Evolutionary conservation across 805 yeast genomes (phyloP), one percentile per base, ranked within the genome.

Genomic region (Yueomyces sp.): DNA sequence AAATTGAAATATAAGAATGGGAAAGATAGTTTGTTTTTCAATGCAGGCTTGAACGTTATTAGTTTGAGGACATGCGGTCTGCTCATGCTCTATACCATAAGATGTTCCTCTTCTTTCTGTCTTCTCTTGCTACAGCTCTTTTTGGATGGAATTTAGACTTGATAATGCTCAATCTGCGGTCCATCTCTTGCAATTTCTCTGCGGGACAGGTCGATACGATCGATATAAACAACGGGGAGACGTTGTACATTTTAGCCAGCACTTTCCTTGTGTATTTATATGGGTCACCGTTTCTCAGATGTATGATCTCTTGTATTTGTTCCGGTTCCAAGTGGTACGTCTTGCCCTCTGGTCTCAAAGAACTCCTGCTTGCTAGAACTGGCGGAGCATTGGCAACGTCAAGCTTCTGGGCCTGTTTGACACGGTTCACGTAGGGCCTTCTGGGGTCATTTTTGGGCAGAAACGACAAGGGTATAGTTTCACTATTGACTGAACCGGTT

Each of bases 401-500:
- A 31, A 50, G 48, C 26, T 44, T 52, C 28, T 57, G 62, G 7
- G 50, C 55, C 37, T 45, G 47, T 28, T 49, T 49, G 27, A 60
- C 58, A 7, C 62, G 54, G 34, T 61, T 50, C 30, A 50, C 51
- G 8, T 69, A 52, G 2, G 59, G 63, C 43, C 69, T 67, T 50
- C 92, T 72, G 38, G 77, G 76, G 55, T 83, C 85, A 38, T 60
- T 62, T 4, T 63, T 49, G 8, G 92, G 86, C 45, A 85, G 60
- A 57, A 85, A 85, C 2, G 79, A 76, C 42, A 69, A 69, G 19
- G 94, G 94, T 2, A 92, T 79, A 2, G 63, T 58, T 48, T 62
- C 66, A 44, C 58, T 57, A 66, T 72, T 60, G 48, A 60, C 45
- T 60, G 75, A 64, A 45, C 70, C 64, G 9, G 73, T 62, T 29